Percentiles rank a stretch among this genome's conserved stretches.
Conservation (phyloP, 108 stramenopile genomes). For the Skeletonema potamos region DNA sequence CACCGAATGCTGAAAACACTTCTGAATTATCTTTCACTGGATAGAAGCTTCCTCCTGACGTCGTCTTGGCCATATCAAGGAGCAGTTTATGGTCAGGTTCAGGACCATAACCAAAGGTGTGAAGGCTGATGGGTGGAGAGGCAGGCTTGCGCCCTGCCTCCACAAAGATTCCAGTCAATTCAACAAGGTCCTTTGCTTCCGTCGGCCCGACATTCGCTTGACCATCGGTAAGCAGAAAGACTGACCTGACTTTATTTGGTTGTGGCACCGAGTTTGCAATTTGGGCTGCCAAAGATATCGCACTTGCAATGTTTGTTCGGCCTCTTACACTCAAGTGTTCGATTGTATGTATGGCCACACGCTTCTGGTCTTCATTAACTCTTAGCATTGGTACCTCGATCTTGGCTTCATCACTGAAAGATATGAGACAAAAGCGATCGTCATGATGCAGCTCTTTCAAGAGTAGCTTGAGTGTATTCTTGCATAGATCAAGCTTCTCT, state of each 20-base stretch:
- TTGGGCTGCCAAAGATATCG: constrained; percentile 35
- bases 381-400: constrained; percentile 42
- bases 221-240: constrained; percentile 75
- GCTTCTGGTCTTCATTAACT: constrained; percentile 35
- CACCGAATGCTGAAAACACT: constrained; percentile 63
- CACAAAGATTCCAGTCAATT: constrained; percentile 41
- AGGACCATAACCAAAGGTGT: constrained; percentile 69
- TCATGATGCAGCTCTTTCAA: constrained; percentile 47
- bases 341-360: constrained; percentile 35
- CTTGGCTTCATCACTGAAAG: constrained; percentile 48
- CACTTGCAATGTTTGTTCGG: constrained; percentile 54
- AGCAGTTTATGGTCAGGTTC: constrained; percentile 56
- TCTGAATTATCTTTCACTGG: constrained; percentile 53
- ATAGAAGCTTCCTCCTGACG: constrained; percentile 57
- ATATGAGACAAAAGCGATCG: constrained; percentile 64
- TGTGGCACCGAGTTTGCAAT: constrained; percentile 22
- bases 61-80: constrained; percentile 35
- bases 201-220: constrained; percentile 63
- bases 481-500: constrained; percentile 63
- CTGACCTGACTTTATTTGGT: constrained; percentile 49
- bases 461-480: constrained; percentile 54
- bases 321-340: constrained; percentile 33
- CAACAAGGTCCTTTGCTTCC: constrained; percentile 25
- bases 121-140: constrained; percentile 40
- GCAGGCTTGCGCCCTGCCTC: constrained; percentile 14